Evolutionary conservation across 345 rosid species (phyloP), one percentile per base, ranked within the genome.

Genomic region (Camelina sativa): DNA sequence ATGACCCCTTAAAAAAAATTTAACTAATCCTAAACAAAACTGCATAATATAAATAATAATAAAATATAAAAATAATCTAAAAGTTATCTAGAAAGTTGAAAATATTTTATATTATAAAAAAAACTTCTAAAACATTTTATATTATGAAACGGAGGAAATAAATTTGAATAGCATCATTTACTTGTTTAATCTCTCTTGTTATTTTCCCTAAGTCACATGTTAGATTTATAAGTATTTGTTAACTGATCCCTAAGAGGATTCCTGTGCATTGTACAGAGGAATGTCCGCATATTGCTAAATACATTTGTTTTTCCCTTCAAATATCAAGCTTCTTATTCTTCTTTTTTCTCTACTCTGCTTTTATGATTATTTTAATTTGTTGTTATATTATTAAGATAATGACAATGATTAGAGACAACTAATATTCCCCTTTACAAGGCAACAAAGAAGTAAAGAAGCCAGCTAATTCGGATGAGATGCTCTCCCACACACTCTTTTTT

Each of bases 181-280:
- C n/a, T n/a, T n/a, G n/a, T n/a, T n/a, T n/a, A n/a, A 48, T 56
- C 41, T n/a, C 11, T 5, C 8, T 34, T 34, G 37, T 34, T 76
- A 40, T 71, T 66, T 71, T 77, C 77, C 76, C 52, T 65, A 41
- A 16, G 51, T n/a, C 80, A 66, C 68, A 50, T 65, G 64, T 66
- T 51, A n/a, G 15, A 38, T 56, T 3, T 5, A 41, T 62, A 50
- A 56, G 48, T 67, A 57, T 61, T 78, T 77, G 69, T 72, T 78
- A 78, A 78, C 81, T 78, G 77, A 78, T 78, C 81, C 81, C 81
- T 72, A 78, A 72, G 77, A 43, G 69, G 77, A 78, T 78, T 57
- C 52, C 65, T 72, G 73, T 71, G 57, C 68, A 11, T 23, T 65
- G 77, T 51, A 60, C 76, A 72, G 76, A 78, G 69, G 81, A 77